Conservation (phyloP, 2,329 filamentous ascomycete genomes). For the Coniochaeta sp. region DNA sequence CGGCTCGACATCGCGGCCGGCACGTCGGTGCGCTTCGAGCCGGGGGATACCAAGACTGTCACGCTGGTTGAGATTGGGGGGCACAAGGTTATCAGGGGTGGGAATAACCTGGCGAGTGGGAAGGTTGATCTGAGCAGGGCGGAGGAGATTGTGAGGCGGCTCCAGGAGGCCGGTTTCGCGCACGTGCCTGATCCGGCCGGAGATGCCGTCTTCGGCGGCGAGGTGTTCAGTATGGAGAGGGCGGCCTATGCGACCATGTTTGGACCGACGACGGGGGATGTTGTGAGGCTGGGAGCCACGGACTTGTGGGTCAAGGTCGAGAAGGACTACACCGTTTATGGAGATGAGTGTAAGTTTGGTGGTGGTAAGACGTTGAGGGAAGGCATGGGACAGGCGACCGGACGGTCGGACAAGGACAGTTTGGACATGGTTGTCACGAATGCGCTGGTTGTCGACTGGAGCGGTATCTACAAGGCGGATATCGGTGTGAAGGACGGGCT, state of each 20-base stretch:
- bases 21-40: conserved; percentile 89
- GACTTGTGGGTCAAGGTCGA: conserved; percentile 90
- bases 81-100: conserved; percentile 70
- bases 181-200: conserved; percentile 61
- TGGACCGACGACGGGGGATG: conserved; percentile 82
- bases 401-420: conserved; percentile 61
- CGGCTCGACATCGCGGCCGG: conserved; percentile 85
- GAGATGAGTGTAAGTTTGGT: conserved; percentile 92
- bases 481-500: conserved; percentile 85
- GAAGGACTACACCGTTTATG: conserved; percentile 74
- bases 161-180: conserved; percentile 69
- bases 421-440: conserved; percentile 86
- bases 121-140: conserved; percentile 55
- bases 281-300: conserved; percentile 73
- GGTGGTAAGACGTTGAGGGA: conserved; percentile 91
- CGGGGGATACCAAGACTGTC: conserved; percentile 85
- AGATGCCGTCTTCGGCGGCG: conserved; percentile 44
- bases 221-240: conserved; percentile 64
- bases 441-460: conserved; percentile 83
- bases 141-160: conserved; percentile 56
- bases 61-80: conserved; percentile 85
- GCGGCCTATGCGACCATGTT: conserved; percentile 82
- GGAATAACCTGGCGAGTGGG: conserved; percentile 73
- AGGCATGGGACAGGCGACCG: conserved; percentile 90
- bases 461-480: conserved; percentile 92